These are phyloP conservation scores for Brassica incana DNA, from an alignment of 345 rosid species.

Conservation along the genomic window DNA sequence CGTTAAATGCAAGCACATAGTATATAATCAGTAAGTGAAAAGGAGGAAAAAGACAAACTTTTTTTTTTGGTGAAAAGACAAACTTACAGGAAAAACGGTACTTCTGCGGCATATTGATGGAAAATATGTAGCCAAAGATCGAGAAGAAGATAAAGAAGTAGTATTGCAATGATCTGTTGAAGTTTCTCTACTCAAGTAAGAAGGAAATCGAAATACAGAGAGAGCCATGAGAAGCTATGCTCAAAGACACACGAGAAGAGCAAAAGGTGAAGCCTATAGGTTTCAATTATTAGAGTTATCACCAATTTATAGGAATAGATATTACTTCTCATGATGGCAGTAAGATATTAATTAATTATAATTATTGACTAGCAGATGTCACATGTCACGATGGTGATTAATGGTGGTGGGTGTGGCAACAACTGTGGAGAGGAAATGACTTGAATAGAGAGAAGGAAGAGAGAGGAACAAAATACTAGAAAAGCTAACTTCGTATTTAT, in stretches of 20 bases:
- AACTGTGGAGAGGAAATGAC: background rate
- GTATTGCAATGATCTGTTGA: constrained; percentile 44
- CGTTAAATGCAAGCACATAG: background rate
- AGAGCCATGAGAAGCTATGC: constrained; percentile 58
- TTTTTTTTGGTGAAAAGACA: background rate
- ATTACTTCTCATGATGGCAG: background rate
- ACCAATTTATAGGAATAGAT: constrained; percentile 17
- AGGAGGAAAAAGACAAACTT: background rate
- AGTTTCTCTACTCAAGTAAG: constrained; percentile 32
- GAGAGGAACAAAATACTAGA: background rate
- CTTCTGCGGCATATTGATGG: constrained; percentile 36
- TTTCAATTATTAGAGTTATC: background rate
- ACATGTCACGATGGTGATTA: constrained; percentile 4
- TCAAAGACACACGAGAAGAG: background rate
- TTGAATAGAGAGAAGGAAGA: background rate
- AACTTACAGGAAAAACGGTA: constrained; percentile 5
- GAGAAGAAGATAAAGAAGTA: constrained; percentile 43
- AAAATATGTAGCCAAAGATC: constrained; percentile 51
- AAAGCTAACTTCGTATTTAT: background rate
- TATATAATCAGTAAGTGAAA: background rate
- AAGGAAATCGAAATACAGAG: constrained; percentile 64
- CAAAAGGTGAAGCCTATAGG: background rate
- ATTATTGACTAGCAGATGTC: background rate
- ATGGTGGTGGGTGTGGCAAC: background rate
- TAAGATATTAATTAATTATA: background rate